These are phyloP conservation scores for Pilatotrama ljubarskyi DNA, from an alignment of 768 basidiomycete genomes.

Conservation along the genomic window DNA sequence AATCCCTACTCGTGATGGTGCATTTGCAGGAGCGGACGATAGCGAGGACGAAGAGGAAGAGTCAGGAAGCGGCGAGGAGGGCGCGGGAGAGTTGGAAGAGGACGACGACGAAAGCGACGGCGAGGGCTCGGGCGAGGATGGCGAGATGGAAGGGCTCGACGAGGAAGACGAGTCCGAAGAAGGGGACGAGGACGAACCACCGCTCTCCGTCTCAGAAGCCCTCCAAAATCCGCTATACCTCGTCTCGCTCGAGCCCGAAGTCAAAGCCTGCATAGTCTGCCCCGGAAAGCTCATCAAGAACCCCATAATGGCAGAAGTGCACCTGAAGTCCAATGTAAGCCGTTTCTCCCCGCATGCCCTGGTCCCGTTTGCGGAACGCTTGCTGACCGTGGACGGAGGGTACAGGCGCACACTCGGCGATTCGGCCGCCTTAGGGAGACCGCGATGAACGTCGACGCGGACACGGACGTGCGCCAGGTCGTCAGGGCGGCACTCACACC, in stretches of 20 bases:
- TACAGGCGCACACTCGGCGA: slow-evolving; percentile 66
- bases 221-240: slow-evolving; percentile 64
- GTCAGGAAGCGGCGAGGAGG: slow-evolving; percentile 25
- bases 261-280: slow-evolving; percentile 65
- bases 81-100: slow-evolving; percentile 24
- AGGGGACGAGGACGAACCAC: slow-evolving; percentile 36
- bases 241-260: slow-evolving; percentile 53
- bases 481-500: slow-evolving; percentile 28
- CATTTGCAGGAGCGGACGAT: slow-evolving; percentile 7
- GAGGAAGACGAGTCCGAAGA: slow-evolving; percentile 30
- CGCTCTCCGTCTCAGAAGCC: slow-evolving; percentile 58
- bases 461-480: slow-evolving; percentile 49
- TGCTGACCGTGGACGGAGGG: background rate
- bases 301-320: slow-evolving; percentile 52
- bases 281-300: slow-evolving; percentile 73
- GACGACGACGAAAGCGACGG: slow-evolving; percentile 28
- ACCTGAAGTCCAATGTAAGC: slow-evolving; percentile 65
- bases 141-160: slow-evolving; percentile 28
- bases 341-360: slow-evolving; percentile 30
- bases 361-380: slow-evolving; percentile 4
- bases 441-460: slow-evolving; percentile 41
- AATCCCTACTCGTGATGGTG: slow-evolving; percentile 11
- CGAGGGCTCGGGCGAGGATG: slow-evolving; percentile 26
- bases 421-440: slow-evolving; percentile 49
- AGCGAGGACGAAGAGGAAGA: slow-evolving; percentile 27